Conservation (phyloP, 495 filamentous ascomycete species). For the Ramalina intermedia region DNA sequence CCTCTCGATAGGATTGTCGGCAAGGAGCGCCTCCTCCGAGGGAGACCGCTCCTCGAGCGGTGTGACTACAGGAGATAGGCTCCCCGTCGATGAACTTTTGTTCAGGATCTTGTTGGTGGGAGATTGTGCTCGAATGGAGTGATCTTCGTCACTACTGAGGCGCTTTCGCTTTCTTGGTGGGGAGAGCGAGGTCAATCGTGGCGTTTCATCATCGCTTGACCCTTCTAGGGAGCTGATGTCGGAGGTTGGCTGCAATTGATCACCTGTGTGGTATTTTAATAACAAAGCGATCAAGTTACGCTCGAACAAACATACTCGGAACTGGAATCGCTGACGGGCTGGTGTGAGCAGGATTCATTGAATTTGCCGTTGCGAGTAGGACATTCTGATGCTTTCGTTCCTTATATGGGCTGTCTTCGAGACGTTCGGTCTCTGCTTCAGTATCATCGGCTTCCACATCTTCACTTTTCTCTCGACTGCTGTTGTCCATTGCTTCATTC, state of each 20-base stretch:
- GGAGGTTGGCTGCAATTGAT: slow-evolving; percentile 3
- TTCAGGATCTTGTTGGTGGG: background rate
- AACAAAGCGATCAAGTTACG: background rate
- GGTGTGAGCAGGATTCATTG: slow-evolving; percentile 34
- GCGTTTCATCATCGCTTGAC: slow-evolving; percentile 9
- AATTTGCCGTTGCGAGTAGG: slow-evolving; percentile 33
- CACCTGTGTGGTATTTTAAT: background rate
- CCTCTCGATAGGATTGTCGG: background rate
- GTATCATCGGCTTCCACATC: slow-evolving; percentile 57
- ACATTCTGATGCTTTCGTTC: slow-evolving; percentile 45
- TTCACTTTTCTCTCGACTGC: slow-evolving; percentile 18
- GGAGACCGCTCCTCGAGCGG: background rate
- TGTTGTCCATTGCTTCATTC: slow-evolving; percentile 43
- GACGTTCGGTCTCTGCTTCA: slow-evolving; percentile 93
- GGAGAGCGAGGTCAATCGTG: background rate
- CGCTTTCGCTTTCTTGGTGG: slow-evolving; percentile 36
- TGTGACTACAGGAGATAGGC: background rate
- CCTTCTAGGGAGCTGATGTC: slow-evolving; percentile 12
- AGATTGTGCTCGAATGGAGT: slow-evolving; percentile 12
- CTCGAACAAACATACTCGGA: background rate
- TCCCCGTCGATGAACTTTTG: background rate
- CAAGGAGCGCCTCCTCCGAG: background rate
- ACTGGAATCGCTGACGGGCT: slow-evolving; percentile 16
- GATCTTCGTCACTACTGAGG: slow-evolving; percentile 26
- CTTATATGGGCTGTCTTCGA: slow-evolving; percentile 83